A percentile compares a stretch with the other conserved stretches of the same genome.
Evolutionary conservation across 176 grass and related monocot genomes (phyloP).

Genomic region (Musa itinerans): DNA sequence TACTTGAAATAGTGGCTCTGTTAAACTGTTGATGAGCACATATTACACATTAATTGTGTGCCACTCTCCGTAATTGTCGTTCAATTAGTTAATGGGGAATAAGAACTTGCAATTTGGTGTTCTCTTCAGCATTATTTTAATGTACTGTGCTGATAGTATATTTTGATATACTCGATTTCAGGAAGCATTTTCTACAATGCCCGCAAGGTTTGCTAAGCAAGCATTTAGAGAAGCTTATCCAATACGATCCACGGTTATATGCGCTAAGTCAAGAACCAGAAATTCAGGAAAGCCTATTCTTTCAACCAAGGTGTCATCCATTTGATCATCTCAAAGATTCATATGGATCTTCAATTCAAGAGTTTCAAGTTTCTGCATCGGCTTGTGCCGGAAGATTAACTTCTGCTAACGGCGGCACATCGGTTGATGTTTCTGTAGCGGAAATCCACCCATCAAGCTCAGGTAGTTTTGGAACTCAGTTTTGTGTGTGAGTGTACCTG

Average conservation of each 20-base stretch:
- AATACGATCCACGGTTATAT: background rate
- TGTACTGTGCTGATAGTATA: background rate
- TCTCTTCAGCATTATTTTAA: background rate
- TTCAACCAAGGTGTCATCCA: conserved; percentile 1
- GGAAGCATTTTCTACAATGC: conserved; percentile 13
- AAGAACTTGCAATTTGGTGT: no score
- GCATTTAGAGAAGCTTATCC: conserved; percentile 7
- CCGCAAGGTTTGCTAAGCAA: conserved; percentile 7
- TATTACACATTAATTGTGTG: no score
- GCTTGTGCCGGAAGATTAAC: background rate
- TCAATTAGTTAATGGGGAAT: no score
- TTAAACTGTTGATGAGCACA: no score
- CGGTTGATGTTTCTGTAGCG: background rate
- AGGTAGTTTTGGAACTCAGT: background rate
- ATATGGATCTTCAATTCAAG: background rate
- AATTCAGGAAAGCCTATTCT: background rate
- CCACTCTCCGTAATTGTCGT: no score
- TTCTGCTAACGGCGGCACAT: background rate
- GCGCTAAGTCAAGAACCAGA: conserved; percentile 10
- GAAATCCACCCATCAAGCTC: background rate
- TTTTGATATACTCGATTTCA: background rate
- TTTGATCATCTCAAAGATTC: background rate
- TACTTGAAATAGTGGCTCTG: no score
- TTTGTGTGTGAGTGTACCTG: no score
- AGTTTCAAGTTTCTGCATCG: background rate